Percentiles rank a stretch among this genome's conserved stretches.
Evolutionary conservation across 805 yeast genomes (phyloP).

Genomic region (Metschnikowia peoriensis): DNA sequence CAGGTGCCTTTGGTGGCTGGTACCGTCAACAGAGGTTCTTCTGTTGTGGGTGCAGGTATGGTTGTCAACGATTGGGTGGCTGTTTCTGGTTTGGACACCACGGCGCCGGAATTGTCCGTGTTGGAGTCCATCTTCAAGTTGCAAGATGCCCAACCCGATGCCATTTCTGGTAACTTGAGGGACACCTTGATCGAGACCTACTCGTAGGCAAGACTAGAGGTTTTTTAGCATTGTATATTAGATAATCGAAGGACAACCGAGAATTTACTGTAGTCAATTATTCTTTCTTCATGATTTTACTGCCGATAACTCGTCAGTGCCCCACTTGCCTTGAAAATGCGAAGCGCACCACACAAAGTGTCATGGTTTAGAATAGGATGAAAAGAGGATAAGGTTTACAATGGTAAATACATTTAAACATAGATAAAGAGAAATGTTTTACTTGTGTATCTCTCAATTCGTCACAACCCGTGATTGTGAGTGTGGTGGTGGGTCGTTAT

Average conservation of each 20-base stretch:
- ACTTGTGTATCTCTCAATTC: no score
- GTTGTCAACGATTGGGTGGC: constrained; percentile 98
- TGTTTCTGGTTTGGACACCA: constrained; percentile 94
- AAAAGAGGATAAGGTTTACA: no score
- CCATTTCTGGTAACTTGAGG: constrained; percentile 80
- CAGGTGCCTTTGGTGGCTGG: constrained; percentile 99
- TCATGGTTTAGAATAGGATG: no score
- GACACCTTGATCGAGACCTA: constrained; percentile 92
- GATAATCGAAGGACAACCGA: constrained; percentile 11
- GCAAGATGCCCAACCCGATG: constrained; percentile 87
- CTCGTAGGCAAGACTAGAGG: constrained; percentile 42
- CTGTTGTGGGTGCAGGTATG: constrained; percentile 98
- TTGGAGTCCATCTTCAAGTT: constrained; percentile 93
- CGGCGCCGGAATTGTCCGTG: constrained; percentile 97
- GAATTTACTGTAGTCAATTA: neutral
- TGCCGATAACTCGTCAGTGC: neutral
- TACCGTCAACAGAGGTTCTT: constrained; percentile 95
- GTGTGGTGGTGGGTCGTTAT: no score
- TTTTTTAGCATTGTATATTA: constrained; percentile 16
- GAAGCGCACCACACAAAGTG: no score
- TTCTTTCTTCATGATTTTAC: no score
- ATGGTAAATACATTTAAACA: no score
- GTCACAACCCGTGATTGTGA: no score
- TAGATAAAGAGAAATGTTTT: no score
- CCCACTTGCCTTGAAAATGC: neutral